A percentile compares a stretch with the other conserved stretches of the same genome.
Evolutionary conservation across 192 early-diverging fungal genomes (phyloP).

Genomic region (Chytriomyces sp.): DNA sequence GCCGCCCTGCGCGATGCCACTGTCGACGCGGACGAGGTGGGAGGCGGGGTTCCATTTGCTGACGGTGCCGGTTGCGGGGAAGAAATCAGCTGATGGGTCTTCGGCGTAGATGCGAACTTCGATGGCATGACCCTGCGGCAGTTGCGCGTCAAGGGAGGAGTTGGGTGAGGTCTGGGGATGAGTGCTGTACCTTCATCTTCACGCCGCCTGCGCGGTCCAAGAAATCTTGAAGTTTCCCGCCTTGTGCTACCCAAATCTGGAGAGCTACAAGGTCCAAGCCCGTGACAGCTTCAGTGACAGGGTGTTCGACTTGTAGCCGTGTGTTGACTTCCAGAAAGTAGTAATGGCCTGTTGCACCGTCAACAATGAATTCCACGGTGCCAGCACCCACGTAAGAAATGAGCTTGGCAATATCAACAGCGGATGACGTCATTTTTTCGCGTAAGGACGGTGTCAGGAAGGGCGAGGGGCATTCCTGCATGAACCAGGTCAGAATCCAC

Average conservation of each 20-base stretch:
- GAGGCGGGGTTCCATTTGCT: slow-evolving; percentile 45
- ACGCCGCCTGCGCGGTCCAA: background rate
- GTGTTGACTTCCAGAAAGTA: slow-evolving; percentile 74
- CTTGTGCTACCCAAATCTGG: slow-evolving; percentile 57
- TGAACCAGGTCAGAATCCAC: too few relatives aligned
- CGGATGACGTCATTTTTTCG: slow-evolving; percentile 3
- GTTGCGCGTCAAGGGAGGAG: background rate
- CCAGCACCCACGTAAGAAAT: slow-evolving; percentile 60
- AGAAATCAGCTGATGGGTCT: slow-evolving; percentile 63
- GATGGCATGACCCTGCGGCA: slow-evolving; percentile 54
- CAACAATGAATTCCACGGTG: slow-evolving; percentile 67
- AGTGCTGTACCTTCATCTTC: slow-evolving; percentile 11
- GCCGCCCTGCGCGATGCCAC: slow-evolving; percentile 51
- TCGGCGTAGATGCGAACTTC: slow-evolving; percentile 64
- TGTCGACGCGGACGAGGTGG: slow-evolving; percentile 51
- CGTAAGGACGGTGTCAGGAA: slow-evolving; percentile 45
- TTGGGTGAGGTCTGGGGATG: background rate
- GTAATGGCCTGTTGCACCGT: slow-evolving; percentile 47
- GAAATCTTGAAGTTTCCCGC: background rate
- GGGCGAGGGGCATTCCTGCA: slow-evolving; percentile 54
- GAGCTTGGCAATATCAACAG: background rate
- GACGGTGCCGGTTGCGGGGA: slow-evolving; percentile 60
- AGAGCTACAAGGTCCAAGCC: slow-evolving; percentile 66
- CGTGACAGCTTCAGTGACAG: slow-evolving; percentile 62
- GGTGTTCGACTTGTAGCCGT: slow-evolving; percentile 70